phyloP scores from a whole-genome alignment of 1,284 basidiomycete species.

The Irpex sp. region DNA sequence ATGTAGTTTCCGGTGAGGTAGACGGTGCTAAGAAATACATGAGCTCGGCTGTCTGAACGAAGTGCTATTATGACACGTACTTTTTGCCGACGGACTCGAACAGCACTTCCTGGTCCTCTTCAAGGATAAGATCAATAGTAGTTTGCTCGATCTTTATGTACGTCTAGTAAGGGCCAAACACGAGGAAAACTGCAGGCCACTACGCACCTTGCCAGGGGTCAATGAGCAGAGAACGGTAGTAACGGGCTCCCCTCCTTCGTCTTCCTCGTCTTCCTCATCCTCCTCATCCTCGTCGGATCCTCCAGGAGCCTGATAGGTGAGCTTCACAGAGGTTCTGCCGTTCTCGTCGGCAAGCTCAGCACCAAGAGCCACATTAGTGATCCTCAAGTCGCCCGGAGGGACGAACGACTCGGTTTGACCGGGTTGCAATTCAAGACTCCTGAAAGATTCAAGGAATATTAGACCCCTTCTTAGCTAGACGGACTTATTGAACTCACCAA shows the following conservation, averaged over 20 bases:
- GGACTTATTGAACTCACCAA: constrained; percentile 8
- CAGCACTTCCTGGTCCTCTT: constrained; percentile 64
- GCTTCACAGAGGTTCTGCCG: constrained; percentile 77
- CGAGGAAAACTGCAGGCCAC: neutral
- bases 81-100: constrained; percentile 86
- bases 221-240: constrained; percentile 65
- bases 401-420: constrained; percentile 61
- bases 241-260: constrained; percentile 33
- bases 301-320: constrained; percentile 55
- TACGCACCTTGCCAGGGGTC: constrained; percentile 64
- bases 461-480: neutral
- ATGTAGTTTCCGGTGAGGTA: constrained; percentile 93
- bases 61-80: constrained; percentile 36
- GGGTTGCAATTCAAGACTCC: constrained; percentile 60
- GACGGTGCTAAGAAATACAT: constrained; percentile 52
- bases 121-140: constrained; percentile 72
- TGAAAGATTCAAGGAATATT: constrained; percentile 22
- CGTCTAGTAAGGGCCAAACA: neutral
- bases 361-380: constrained; percentile 84
- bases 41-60: neutral
- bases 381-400: constrained; percentile 70
- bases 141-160: constrained; percentile 73
- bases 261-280: constrained; percentile 50
- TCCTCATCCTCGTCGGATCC: constrained; percentile 35
- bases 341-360: constrained; percentile 64